Evolutionary conservation across 331 rosid genomes (phyloP).

Genomic region (Stylosanthes scabra): DNA sequence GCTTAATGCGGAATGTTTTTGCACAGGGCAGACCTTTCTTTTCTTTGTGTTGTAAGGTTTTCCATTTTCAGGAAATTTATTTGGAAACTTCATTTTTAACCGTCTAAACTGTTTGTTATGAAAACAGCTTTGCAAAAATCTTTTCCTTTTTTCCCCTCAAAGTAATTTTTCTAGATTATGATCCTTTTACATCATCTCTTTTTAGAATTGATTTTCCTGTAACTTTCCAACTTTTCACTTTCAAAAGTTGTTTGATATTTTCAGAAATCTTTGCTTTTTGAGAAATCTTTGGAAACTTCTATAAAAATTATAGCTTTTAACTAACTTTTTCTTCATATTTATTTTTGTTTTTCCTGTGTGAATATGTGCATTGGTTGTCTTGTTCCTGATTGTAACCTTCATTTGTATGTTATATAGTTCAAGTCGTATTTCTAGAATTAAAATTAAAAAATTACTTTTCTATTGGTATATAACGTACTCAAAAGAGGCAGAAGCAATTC

Average conservation of each 20-base stretch:
- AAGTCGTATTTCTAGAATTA: slow-evolving; percentile 26
- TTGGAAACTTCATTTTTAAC: too few species aligned
- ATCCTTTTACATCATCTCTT: too few species aligned
- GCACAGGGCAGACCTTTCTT: too few species aligned
- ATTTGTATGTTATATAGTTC: slow-evolving; percentile 11
- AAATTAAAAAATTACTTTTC: slow-evolving; percentile 4
- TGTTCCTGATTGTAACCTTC: slow-evolving; percentile 8
- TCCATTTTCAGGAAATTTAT: too few species aligned
- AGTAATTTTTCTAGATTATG: slow-evolving; percentile 19
- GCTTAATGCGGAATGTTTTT: too few species aligned
- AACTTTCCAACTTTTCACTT: too few species aligned
- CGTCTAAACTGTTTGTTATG: too few species aligned
- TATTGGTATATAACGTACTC: slow-evolving; percentile 88
- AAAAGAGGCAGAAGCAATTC: slow-evolving; percentile 91
- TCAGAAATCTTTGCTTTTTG: background rate
- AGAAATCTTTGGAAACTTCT: too few species aligned
- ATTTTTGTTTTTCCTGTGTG: background rate
- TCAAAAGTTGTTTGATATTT: background rate
- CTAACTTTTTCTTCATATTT: background rate
- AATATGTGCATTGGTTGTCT: slow-evolving; percentile 5
- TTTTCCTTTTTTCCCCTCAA: too few species aligned
- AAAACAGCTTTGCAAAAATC: too few species aligned
- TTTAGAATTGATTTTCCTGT: too few species aligned
- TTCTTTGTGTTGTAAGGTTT: too few species aligned
- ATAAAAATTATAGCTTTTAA: background rate